phyloP scores from a whole-genome alignment of 345 rosid genomes.

The Salix viminalis region DNA sequence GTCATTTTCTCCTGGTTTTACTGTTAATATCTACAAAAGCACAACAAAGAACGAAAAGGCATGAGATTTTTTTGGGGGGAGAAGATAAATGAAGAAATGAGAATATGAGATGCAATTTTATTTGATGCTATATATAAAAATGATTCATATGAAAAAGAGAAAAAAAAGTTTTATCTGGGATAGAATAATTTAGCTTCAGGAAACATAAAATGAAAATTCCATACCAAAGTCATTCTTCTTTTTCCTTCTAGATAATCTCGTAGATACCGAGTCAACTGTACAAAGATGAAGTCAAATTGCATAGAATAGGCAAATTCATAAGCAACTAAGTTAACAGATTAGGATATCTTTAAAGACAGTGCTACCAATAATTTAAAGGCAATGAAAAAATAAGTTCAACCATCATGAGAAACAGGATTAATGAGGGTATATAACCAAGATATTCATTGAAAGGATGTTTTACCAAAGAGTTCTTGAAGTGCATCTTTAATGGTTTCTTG shows the following conservation, averaged over 20 bases:
- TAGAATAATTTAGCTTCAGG: not conserved
- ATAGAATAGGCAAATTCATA: not conserved
- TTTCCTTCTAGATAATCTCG: slow-evolving; percentile 89
- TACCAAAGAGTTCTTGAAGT: slow-evolving; percentile 88
- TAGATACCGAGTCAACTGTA: slow-evolving; percentile 77
- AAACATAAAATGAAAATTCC: slow-evolving; percentile 17
- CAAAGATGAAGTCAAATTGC: slow-evolving; percentile 13
- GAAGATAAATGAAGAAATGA: not conserved
- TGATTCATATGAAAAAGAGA: too few relatives aligned
- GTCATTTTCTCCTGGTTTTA: slow-evolving; percentile 76
- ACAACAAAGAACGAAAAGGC: not conserved
- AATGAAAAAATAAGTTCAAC: not conserved
- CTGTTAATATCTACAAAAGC: slow-evolving; percentile 61
- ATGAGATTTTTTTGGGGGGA: not conserved
- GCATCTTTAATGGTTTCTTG: slow-evolving; percentile 79
- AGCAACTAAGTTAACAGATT: not conserved
- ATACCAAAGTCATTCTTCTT: slow-evolving; percentile 87
- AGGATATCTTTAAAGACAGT: not conserved
- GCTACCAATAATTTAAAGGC: not conserved
- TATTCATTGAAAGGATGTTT: not conserved
- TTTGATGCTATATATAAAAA: too few relatives aligned
- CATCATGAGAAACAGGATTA: not conserved
- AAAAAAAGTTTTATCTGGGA: too few relatives aligned
- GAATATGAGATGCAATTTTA: too few relatives aligned
- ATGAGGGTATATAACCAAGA: not conserved